Conservation (phyloP, 2,329 filamentous ascomycete species). For the Arachnomyces sp. region DNA sequence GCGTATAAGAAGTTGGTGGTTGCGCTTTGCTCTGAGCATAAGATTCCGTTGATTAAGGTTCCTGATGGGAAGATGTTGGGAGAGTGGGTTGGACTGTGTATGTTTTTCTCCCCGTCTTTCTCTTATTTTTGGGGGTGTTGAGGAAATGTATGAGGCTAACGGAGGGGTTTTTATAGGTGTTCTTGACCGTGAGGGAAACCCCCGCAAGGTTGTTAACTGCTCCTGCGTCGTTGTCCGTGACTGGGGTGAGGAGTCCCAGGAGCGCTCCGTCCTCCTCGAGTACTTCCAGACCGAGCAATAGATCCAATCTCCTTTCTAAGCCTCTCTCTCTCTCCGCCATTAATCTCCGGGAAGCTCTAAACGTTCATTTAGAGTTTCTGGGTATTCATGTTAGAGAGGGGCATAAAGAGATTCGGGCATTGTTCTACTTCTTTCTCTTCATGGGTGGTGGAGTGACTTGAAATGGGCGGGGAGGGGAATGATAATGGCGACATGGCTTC, state of each 20-base stretch:
- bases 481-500: no score
- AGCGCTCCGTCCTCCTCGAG: constrained; percentile 98
- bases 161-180: constrained; percentile 71
- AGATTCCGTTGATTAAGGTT: constrained; percentile 99
- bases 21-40: constrained; percentile 97
- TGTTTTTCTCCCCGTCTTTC: constrained; percentile 39
- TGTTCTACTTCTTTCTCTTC: no score
- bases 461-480: no score
- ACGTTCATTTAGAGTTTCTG: no score
- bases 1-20: constrained; percentile 99
- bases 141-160: no score
- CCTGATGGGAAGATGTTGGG: constrained; percentile 99
- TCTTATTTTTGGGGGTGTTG: constrained; percentile 3
- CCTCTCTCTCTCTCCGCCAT: not conserved
- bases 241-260: constrained; percentile 99
- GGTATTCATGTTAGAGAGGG: no score
- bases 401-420: no score
- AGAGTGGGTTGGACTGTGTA: constrained; percentile 99
- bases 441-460: no score
- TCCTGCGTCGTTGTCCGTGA: constrained; percentile 99
- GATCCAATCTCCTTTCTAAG: constrained; percentile 15
- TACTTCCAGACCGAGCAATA: constrained; percentile 88
- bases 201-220: constrained; percentile 99
- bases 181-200: constrained; percentile 97
- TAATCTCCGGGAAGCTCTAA: no score